Base-by-base conservation (phyloP, 352 stramenopile genomes). In the Saprolegnia diclina region DNA sequence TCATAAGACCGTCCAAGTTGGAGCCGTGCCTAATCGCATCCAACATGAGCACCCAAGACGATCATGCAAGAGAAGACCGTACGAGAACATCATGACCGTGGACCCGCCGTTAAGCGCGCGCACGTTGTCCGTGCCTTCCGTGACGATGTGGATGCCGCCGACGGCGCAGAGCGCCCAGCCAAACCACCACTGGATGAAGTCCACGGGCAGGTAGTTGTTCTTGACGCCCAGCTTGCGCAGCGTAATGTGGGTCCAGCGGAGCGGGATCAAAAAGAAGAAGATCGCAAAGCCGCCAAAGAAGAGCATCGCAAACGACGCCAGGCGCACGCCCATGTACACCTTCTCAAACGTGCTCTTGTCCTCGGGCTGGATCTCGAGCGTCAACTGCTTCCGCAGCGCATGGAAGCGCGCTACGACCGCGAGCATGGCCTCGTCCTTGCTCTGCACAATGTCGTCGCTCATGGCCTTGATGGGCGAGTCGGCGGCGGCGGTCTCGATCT, bases 61-160 rank as follows among this genome's bases (percentile, higher is more conserved):
- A 65, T 13, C 40, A 53, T 26, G 21, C 40, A 24, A 46, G 19
- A 26, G 2, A 37, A 24, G 14, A 54, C 9, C 65, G 56, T 68
- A 92, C 83, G 79, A 91, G 74, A 91, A 94, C 83, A 92, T 91
- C 74, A 81, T 87, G 32, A 92, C 78, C 6, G 89, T 81, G 55
- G 86, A 83, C 73, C 90, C 81, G 16, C 52, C 52, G 37, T 83
- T 83, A 24, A 88, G 62, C 46, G 79, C 46, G 1, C 45, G 9
- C 22, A 92, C 55, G 71, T 91, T 76, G 32, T 90, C 80, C 5
- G 64, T 61, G 1, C 83, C 84, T 61, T 91, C 81, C 0, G 68
- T 76, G 42, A 74, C 71, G 4, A 79, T 68, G 35, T 89, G 77
- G 1, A 84, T 79, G 37, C 79, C 85, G 14, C 76, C 73, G 0